Evolutionary conservation across 352 stramenopile species (phyloP), one percentile per base, ranked within the genome.

Genomic region (Globisporangium nodosum): DNA sequence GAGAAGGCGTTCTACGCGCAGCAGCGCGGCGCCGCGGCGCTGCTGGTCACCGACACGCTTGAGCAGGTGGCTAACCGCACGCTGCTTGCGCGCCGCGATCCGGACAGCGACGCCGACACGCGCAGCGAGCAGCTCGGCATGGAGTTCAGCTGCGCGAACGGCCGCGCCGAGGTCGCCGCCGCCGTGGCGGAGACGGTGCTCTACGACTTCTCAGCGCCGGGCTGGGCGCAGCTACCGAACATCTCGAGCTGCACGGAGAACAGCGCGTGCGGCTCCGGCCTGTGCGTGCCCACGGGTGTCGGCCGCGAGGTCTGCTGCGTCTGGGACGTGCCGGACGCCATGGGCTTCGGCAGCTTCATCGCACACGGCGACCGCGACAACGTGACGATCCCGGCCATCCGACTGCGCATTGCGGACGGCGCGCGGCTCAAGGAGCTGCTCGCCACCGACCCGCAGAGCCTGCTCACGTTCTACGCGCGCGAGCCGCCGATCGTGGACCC

Each of bases 291-390:
- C 0, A 83, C 69, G 20, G 76, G 78, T 21, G 69, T 63, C 12
- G 65, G 60, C 24, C 66, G 79, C 16, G 74, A 85, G 51, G 79
- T 93, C 18, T 93, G 84, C 63, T 93, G 84, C 42, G 70, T 67
- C n/a, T 93, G 84, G 81, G 81, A 91, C 59, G 71, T 92, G 13
- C 76, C 81, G 6, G 81, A 93, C 57, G 64, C 70, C 55, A 91
- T 93, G 70, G 78, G 76, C 47, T 90, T 88, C 53, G 60, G 68
- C 27, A 63, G 49, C 20, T 70, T 74, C 2, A 56, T 69, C 30
- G 37, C 70, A 2, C 68, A 85, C 20, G 58, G 62, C 8, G 67
- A 74, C 45, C 67, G 69, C 40, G 62, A 56, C 39, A 61, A 81
- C 27, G 73, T 93, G 13, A 74, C 65, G 27, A 81, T 93, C 52